Evolutionary conservation across 495 filamentous ascomycete genomes (phyloP), one percentile per base, ranked within the genome.

Genomic region (Lentithecium fluviatile): DNA sequence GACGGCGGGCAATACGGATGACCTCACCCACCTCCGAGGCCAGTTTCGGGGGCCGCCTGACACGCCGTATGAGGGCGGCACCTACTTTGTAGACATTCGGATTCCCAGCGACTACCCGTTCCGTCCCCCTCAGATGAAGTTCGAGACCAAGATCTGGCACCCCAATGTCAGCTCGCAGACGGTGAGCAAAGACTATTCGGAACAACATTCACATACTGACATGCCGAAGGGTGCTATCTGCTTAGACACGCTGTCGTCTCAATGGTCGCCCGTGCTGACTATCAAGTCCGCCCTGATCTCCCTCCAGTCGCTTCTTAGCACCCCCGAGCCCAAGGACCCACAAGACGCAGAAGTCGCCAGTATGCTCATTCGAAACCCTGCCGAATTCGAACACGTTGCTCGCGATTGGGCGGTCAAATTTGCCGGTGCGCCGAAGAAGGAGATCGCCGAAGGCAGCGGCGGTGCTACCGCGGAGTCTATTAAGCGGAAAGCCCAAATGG

Each of bases 151-250:
- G 74, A 87, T 98, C 58, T 98, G 95, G 95, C 94, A 98, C 75
- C 94, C 94, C 34, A 98, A 98, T 74, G 84, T 98, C 75, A 91
- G 87, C 81, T 92, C 87, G 69, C 89, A 96, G 73, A 98, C 94
- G 49, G 92, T 96, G 75, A 70, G 86, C 81, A 21, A 15, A 40
- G n/a, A 6, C 13, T n/a, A 2, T 20, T 34, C 26, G 17, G 19
- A 13, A 6, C 40, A 13, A 12, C 21, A 25, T 34, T 49, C 12
- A 48, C 20, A 45, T 23, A 13, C 38, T 48, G 23, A 52, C 25
- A 51, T 29, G 48, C 50, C 17, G 7, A 50, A 97, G 93, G 94
- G 94, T 17, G 95, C 94, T 19, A 98, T 98, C 70, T 98, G 94
- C 72, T 87, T 98, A 45, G 94, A 98, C 69, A 98, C 92, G 0